These are phyloP conservation scores for Candida khao-thaluensis DNA, from an alignment of 805 yeast genomes.

Conservation along the genomic window DNA sequence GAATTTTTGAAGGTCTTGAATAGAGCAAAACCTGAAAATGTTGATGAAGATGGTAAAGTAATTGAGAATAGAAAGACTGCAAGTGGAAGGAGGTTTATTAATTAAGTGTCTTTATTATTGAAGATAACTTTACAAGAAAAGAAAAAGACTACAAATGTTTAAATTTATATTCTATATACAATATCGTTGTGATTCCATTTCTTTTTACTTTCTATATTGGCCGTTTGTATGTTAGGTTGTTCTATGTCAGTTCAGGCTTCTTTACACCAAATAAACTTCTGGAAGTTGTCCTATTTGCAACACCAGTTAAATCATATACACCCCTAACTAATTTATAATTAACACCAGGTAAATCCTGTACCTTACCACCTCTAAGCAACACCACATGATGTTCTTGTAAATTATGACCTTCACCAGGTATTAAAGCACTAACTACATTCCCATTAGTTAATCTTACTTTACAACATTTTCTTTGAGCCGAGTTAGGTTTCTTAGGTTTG, in stretches of 20 bases:
- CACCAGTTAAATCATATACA: slow-evolving; percentile 89
- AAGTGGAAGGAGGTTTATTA: slow-evolving; percentile 63
- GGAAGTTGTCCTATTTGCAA: slow-evolving; percentile 85
- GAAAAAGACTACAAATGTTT: too few relatives aligned
- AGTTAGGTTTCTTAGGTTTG: slow-evolving; percentile 97
- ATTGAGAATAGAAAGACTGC: slow-evolving; percentile 63
- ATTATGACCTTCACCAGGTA: slow-evolving; percentile 98
- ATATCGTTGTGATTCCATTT: not conserved
- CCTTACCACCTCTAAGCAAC: slow-evolving; percentile 95
- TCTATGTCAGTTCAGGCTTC: slow-evolving; percentile 67
- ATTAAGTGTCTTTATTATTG: too few relatives aligned
- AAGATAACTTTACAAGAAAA: too few relatives aligned
- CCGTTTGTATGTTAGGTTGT: too few relatives aligned
- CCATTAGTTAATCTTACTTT: slow-evolving; percentile 93
- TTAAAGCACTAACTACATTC: slow-evolving; percentile 83
- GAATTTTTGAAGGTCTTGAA: slow-evolving; percentile 93
- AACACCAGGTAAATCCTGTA: slow-evolving; percentile 97
- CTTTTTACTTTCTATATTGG: too few relatives aligned
- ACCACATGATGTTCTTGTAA: slow-evolving; percentile 98
- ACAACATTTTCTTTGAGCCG: slow-evolving; percentile 96
- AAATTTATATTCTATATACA: slow-evolving; percentile 7
- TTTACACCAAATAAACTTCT: slow-evolving; percentile 94
- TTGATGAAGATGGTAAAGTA: slow-evolving; percentile 59
- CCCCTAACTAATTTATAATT: slow-evolving; percentile 94
- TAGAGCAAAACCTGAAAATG: slow-evolving; percentile 93